These are phyloP conservation scores for Cavenderia fasciculata DNA, from an alignment of 78 protist genomes.

Conservation along the genomic window DNA sequence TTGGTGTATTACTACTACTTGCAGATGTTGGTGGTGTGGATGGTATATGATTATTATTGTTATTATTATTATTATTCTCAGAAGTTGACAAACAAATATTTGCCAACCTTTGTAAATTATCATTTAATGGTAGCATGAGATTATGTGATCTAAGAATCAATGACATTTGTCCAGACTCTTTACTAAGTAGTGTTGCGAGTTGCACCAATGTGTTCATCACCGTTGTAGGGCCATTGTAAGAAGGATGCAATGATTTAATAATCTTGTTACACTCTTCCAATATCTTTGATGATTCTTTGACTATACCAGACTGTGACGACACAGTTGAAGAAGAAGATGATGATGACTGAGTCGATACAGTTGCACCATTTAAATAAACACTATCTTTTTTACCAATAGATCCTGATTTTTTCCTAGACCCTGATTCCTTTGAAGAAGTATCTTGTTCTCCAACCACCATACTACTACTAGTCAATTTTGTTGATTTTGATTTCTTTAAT, in stretches of 20 bases:
- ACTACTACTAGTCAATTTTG: too few relatives aligned
- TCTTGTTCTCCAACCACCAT: too few relatives aligned
- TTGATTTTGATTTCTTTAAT: background rate
- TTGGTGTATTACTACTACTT: too few relatives aligned
- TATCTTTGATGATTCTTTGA: background rate
- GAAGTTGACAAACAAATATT: background rate
- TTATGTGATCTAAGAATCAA: constrained; percentile 31
- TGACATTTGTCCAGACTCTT: constrained; percentile 2
- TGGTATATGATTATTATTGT: background rate
- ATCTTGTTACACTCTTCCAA: background rate
- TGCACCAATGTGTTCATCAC: background rate
- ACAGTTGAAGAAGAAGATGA: too few relatives aligned
- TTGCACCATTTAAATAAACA: background rate
- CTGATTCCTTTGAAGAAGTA: background rate
- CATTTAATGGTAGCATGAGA: background rate
- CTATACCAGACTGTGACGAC: too few relatives aligned
- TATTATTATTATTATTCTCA: background rate
- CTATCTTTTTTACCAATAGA: background rate
- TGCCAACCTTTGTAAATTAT: background rate
- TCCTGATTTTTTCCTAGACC: background rate
- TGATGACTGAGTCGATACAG: constrained; percentile 5
- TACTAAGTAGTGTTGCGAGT: background rate
- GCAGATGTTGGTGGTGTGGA: too few relatives aligned
- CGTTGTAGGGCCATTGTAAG: background rate
- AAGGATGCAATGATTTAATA: background rate